These are phyloP conservation scores for Melaleuca alternifolia DNA, from an alignment of 345 rosid genomes.

Conservation along the genomic window DNA sequence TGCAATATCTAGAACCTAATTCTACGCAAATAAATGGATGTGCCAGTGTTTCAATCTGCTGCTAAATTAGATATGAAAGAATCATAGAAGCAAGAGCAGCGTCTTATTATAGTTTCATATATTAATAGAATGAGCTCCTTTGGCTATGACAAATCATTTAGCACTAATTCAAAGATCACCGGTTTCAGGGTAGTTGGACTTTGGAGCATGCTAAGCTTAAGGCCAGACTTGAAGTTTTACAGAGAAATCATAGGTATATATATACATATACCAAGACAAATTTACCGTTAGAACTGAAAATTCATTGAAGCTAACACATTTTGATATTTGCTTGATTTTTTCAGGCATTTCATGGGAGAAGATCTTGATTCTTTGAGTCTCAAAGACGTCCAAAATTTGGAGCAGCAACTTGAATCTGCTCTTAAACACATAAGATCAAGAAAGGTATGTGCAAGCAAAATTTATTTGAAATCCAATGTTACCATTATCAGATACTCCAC, in stretches of 20 bases:
- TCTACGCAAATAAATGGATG: not conserved
- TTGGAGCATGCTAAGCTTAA: slow-evolving; percentile 71
- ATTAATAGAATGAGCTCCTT: not conserved
- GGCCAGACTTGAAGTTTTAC: slow-evolving; percentile 78
- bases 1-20: not conserved
- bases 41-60: not conserved
- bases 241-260: slow-evolving; percentile 66
- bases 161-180: slow-evolving; percentile 53
- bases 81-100: not conserved
- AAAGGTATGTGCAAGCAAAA: slow-evolving; percentile 28
- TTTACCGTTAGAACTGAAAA: not conserved
- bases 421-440: slow-evolving; percentile 70
- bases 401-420: slow-evolving; percentile 87
- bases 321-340: not conserved
- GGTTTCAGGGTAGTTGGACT: slow-evolving; percentile 56
- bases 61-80: not conserved
- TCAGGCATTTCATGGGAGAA: slow-evolving; percentile 84
- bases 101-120: not conserved
- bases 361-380: slow-evolving; percentile 53
- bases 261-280: not conserved
- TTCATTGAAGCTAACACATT: not conserved
- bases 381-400: slow-evolving; percentile 74
- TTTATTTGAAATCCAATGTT: not conserved
- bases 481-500: not conserved
- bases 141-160: not conserved